Evolutionary conservation across 345 rosid genomes (phyloP), one percentile per base, ranked within the genome.

Genomic region (Hibiscus tridactylites): DNA sequence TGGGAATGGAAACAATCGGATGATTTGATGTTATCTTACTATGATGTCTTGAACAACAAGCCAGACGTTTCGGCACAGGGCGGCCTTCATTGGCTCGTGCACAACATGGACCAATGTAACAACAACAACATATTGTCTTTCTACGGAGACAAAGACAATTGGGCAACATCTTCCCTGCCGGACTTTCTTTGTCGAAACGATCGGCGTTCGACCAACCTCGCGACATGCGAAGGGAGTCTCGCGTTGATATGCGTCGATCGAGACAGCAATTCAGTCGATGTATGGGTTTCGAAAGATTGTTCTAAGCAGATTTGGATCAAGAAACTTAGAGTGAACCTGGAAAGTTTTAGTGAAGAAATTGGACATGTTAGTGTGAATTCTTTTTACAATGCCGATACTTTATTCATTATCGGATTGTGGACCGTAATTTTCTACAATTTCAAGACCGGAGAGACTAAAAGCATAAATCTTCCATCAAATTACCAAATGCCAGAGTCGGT

Each of bases 1-100:
- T 53, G 62, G 75, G 33, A 12, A 1, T 74, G 80, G 78, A 74
- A 64, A 28, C 60, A 71, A 11, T 1, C 16, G 1, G 6, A 57
- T 0, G 35, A 39, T 33, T 0, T 59, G 1, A 17, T 11, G 0
- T 6, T 53, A 1, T 3, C 64, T 9, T 56, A 19, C 21, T 0
- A 8, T 1, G 53, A 54, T 11, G 3, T 6, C 11, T 53, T 58
- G 33, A 1, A 0, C 15, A 57, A 24, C 1, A 2, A 19, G 17
- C 47, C 50, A 3, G 47, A 19, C 4, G 10, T 42, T 16, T 33
- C 50, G 1, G 73, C 61, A 21, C 6, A 4, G 4, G 17, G 42
- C 16, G 52, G 62, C 0, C 52, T 70, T 2, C 52, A 56, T 58
- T 70, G 73, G 73, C 49, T 56, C 3, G 56, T 11, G 12, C 1